Base-by-base conservation (phyloP, 2,329 filamentous ascomycete species). In the Paracamarosporium sp. region DNA sequence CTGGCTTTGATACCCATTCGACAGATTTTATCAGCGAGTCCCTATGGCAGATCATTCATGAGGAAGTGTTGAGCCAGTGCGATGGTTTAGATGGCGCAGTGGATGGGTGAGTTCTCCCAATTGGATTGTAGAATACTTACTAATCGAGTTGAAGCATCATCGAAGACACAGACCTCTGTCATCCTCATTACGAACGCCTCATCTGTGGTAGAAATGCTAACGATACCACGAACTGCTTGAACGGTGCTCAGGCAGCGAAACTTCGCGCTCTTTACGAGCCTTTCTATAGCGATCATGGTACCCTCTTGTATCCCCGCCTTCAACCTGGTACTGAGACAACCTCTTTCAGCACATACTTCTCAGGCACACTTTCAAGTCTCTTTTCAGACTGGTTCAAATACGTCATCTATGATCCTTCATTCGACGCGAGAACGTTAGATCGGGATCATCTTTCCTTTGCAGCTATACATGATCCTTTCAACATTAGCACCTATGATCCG, bases 291-390 rank as follows among this genome's bases (percentile, higher is more conserved):
- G 68, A 67, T 7, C 65, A 77, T 53, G 79, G 79, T 50, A 66
- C 66, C 8, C 66, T 82, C 5, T 71, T 81, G 31, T 83, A 76
- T 64, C 80, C 81, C 2, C 70, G 75, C 11, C 77, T 82, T 66
- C 75, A 81, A 48, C 79, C 78, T 17, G 80, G 80, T 24, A 72
- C 73, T 12, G 76, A 79, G 63, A 61, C 75, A n/a, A 65, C 72
- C 17, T 73, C 76, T 5, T 73, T 65, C 0, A 17, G 57, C 2
- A 66, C 70, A 27, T 66, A 75, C 56, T 76, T 74, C 56, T 66
- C 56, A 25, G 78, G 76, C 59, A 40, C 61, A 13, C 64, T 76
- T 5, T 80, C 78, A 60, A 55, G 57, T 15, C 78, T 77, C 53
- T 72, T 76, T 13, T 62, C 63, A 22, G 76, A 80, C 62, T 82